Base-by-base conservation (phyloP, 345 rosid species). In the Citrus glauca region DNA sequence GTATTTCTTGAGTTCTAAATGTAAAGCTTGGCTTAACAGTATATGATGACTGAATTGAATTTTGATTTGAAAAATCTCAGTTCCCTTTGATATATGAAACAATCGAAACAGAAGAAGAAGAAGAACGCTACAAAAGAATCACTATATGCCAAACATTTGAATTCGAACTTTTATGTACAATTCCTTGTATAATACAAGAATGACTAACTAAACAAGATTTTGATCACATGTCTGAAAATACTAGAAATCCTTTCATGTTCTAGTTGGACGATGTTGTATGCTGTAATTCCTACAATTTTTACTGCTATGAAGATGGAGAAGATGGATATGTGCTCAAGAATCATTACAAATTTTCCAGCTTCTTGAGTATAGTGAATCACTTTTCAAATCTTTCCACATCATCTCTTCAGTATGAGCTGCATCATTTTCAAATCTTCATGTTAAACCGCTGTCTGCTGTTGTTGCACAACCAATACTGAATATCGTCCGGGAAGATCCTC, bases 391-490 rank as follows among this genome's bases (percentile, higher is more conserved):
- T 53, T 19, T 53, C 5, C 6, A 1, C 57, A 17, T 53, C 22
- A 4, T 17, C 57, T 53, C 7, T 17, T 53, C 57, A 5, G 22
- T 53, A 7, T 53, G 22, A 4, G 57, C 57, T 53, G 57, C 22
- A 5, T 17, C 57, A 53, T 53, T 53, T 53, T 53, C 5, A 16
- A 53, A 17, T 53, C 57, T 53, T 45, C 4, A 11, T 45, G 4
- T 45, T 45, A 6, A 53, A 53, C 20, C 6, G 53, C 25, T 59
- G 53, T 61, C 56, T 71, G 82, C 13, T 88, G 90, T 69, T 93
- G 95, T 77, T 92, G 91, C 78, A 91, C 87, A 28, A 93, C 86
- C 75, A 90, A 79, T 48, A 87, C 88, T 63, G 91, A 87, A 71
- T 73, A 85, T 75, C 68, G 82, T 59, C 79, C 30, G 8, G 60